Evolutionary conservation across 768 basidiomycete species (phyloP), one percentile per base, ranked within the genome.

Genomic region (Chalciporus chontae): DNA sequence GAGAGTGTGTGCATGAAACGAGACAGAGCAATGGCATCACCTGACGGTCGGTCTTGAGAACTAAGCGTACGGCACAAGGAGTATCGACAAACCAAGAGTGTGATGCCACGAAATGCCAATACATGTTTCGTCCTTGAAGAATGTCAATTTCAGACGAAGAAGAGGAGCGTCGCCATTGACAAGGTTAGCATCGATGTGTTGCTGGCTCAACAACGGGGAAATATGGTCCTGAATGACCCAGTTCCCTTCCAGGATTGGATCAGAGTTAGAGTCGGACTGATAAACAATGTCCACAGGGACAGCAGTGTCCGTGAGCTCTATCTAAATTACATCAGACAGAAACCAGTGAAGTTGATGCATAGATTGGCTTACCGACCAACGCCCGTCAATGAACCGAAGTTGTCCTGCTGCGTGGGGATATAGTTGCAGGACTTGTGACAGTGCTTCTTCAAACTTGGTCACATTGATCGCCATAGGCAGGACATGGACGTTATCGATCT

Each of bases 101-200:
- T 71, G 70, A 39, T 71, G 59, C 69, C 68, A 71, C 2, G 65
- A 61, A n/a, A 71, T 52, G 17, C 64, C 70, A 29, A 69, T 56
- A 26, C 57, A 57, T 0, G 67, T 71, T 46, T 67, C 58, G 2
- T 39, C 21, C 4, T 45, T 46, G 8, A 66, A 54, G 13, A 66
- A 24, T 1, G 58, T 61, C 31, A 71, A 19, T 39, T 69, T 70
- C 32, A 69, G 40, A 34, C 58, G 59, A 26, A 66, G 56, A 32
- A 66, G 53, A 8, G 61, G 55, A 19, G 51, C 47, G 27, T 31
- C 34, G 7, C 58, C 50, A 29, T 66, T 63, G 32, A 58, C 50
- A 10, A 58, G 29, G 18, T 39, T 46, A 27, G 58, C 50, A 32
- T 45, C 50, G 15, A 48, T 18, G 5, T 58, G 55, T 15, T 51